Percentiles rank a stretch among this genome's conserved stretches.
These are phyloP conservation scores for Aquilaria agallochum DNA, from an alignment of 441 rosid species.

Conservation along the genomic window DNA sequence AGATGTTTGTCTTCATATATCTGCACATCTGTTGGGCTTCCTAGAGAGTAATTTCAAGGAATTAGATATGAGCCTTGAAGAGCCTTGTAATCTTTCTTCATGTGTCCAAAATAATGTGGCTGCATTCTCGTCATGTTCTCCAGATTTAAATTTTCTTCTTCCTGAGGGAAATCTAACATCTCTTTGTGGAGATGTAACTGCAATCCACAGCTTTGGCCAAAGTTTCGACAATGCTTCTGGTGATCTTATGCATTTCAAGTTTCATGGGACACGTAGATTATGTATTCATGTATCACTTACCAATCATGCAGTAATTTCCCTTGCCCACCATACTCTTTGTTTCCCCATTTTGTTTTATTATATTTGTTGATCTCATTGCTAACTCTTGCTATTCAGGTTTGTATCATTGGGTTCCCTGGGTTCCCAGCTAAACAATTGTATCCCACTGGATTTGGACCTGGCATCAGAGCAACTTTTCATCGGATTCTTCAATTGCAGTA, in stretches of 20 bases:
- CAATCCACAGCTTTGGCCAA: conserved; percentile 37
- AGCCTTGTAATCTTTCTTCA: conserved; percentile 22
- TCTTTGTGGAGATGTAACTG: conserved; percentile 53
- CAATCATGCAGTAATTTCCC: conserved; percentile 46
- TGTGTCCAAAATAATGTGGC: conserved; percentile 14
- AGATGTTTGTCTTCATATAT: conserved; percentile 54
- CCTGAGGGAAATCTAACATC: conserved; percentile 61
- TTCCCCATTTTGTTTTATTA: conserved; percentile 1
- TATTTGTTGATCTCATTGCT: conserved; percentile 14
- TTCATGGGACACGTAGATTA: conserved; percentile 23
- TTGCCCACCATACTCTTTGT: conserved; percentile 10
- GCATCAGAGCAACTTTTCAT: conserved; percentile 71
- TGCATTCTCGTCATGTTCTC: conserved; percentile 19
- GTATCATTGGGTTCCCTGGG: conserved; percentile 59
- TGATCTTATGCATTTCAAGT: conserved; percentile 23
- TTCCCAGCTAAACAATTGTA: conserved; percentile 41
- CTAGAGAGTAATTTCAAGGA: conserved; percentile 38
- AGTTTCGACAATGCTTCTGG: conserved; percentile 20
- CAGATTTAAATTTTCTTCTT: conserved; percentile 36
- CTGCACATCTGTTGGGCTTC: conserved; percentile 32
- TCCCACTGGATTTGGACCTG: conserved; percentile 76
- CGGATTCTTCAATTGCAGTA: conserved; percentile 66
- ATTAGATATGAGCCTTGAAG: conserved; percentile 22
- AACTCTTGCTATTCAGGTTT: conserved; percentile 44
- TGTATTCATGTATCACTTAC: conserved; percentile 54